Evolutionary conservation across 495 filamentous ascomycete genomes (phyloP).

Genomic region (Tuber calosporum): DNA sequence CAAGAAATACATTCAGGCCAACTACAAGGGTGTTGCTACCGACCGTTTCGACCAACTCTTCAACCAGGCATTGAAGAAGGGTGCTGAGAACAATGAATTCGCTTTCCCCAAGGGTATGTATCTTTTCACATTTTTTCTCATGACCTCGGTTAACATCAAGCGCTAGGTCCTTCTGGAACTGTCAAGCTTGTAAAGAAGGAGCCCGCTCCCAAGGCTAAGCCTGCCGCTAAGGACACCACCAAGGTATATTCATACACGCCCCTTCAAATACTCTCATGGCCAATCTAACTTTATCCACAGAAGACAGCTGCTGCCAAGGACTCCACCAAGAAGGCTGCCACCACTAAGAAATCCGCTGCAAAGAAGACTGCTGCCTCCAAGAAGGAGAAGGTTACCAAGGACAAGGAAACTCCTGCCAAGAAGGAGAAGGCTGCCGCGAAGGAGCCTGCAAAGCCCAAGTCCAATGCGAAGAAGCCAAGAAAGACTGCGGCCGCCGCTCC

Average conservation of each 20-base stretch:
- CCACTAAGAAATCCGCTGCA: slow-evolving; percentile 44
- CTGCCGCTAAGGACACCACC: slow-evolving; percentile 4
- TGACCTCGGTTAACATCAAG: slow-evolving; percentile 44
- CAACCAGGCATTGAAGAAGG: slow-evolving; percentile 83
- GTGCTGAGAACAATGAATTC: slow-evolving; percentile 85
- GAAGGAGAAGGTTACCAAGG: slow-evolving; percentile 35
- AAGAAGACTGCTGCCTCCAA: slow-evolving; percentile 51
- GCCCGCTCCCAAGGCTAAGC: slow-evolving; percentile 36
- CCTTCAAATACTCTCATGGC: background rate
- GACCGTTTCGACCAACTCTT: slow-evolving; percentile 81
- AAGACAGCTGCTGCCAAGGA: slow-evolving; percentile 39
- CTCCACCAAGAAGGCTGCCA: background rate
- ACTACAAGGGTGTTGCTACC: slow-evolving; percentile 75
- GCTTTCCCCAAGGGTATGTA: slow-evolving; percentile 88
- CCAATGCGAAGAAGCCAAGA: slow-evolving; percentile 46
- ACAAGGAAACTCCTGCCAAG: slow-evolving; percentile 45
- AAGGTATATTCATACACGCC: background rate
- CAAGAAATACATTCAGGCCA: slow-evolving; percentile 95
- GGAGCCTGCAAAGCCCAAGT: slow-evolving; percentile 46
- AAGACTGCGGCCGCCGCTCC: slow-evolving; percentile 49
- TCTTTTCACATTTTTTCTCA: too few relatives aligned
- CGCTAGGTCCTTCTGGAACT: slow-evolving; percentile 74
- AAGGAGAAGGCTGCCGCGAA: slow-evolving; percentile 50
- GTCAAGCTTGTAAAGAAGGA: slow-evolving; percentile 95
- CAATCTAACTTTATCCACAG: slow-evolving; percentile 1